These are phyloP conservation scores for Elaeis guineensis DNA, from an alignment of 176 grass and related monocot genomes.

Conservation along the genomic window DNA sequence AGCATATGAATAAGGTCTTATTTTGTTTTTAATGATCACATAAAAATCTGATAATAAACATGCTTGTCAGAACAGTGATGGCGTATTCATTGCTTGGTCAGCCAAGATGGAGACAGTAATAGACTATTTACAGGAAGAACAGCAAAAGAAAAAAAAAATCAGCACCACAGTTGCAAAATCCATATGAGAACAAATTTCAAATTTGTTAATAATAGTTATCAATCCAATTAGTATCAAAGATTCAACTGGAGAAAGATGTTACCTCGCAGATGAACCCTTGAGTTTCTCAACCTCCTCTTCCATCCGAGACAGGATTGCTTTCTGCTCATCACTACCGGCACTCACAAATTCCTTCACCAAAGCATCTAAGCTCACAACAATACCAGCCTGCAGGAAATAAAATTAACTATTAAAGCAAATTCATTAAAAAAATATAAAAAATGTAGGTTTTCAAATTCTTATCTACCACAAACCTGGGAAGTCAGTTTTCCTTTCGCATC, in stretches of 20 bases:
- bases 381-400: slow-evolving; percentile 60
- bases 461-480: slow-evolving; percentile 42
- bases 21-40: too few species aligned
- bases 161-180: too few species aligned
- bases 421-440: neutral
- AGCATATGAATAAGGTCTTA: too few species aligned
- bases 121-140: too few species aligned
- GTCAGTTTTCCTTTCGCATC: slow-evolving; percentile 82
- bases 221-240: too few species aligned
- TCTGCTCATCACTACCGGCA: slow-evolving; percentile 49
- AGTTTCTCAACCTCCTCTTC: slow-evolving; percentile 89
- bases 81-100: too few species aligned
- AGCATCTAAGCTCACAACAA: slow-evolving; percentile 53
- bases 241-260: neutral
- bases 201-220: too few species aligned
- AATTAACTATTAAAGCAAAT: neutral
- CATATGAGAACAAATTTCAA: too few species aligned
- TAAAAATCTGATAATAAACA: too few species aligned
- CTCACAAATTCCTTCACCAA: slow-evolving; percentile 74
- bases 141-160: too few species aligned
- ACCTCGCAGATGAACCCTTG: slow-evolving; percentile 79
- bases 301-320: slow-evolving; percentile 63
- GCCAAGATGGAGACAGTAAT: too few species aligned
- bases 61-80: too few species aligned
- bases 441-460: neutral